These are phyloP conservation scores for Fusarium tricinctum DNA, from an alignment of 2,329 filamentous ascomycete species.

Conservation along the genomic window DNA sequence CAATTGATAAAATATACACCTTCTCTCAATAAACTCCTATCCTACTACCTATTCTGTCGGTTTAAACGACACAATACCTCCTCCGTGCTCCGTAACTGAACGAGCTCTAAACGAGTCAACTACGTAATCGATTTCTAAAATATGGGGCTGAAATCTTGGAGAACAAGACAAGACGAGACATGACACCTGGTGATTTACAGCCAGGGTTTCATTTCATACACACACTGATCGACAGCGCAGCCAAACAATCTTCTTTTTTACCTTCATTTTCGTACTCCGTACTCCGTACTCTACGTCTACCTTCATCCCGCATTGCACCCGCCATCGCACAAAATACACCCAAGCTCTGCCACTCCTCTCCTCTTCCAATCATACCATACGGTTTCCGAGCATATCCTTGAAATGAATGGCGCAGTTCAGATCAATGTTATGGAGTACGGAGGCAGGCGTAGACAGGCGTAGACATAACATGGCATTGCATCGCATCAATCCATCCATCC, in stretches of 20 bases:
- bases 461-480: conserved; percentile 1
- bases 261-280: conserved; percentile 27
- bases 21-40: no score
- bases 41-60: not conserved
- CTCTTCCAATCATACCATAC: conserved; percentile 11
- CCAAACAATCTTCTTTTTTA: conserved; percentile 1
- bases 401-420: not conserved
- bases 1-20: not conserved
- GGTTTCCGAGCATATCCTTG: conserved; percentile 5
- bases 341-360: not conserved
- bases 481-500: not conserved
- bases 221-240: conserved; percentile 17
- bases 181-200: conserved; percentile 23
- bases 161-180: not conserved
- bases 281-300: no score
- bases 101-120: not conserved
- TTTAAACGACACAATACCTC: not conserved
- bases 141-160: not conserved
- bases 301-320: conserved; percentile 13
- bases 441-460: not conserved
- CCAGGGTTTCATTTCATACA: conserved; percentile 19
- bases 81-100: not conserved
- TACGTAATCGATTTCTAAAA: not conserved
- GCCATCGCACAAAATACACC: conserved; percentile 1
- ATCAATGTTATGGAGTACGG: not conserved